Base-by-base conservation (phyloP, 805 yeast species). In the Nakazawaea laoshanensis region DNA sequence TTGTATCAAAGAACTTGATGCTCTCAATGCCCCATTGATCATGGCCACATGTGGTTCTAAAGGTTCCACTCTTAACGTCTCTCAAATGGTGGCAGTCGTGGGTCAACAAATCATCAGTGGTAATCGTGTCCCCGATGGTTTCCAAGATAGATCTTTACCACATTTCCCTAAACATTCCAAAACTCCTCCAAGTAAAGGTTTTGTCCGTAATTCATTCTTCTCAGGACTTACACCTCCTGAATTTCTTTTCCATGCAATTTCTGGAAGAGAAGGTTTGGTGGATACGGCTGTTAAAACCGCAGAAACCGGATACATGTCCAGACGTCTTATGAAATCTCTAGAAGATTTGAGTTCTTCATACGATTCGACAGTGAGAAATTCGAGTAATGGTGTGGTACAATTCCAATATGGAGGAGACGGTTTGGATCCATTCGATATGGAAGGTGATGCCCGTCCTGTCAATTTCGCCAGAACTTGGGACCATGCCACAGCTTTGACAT, bases 1-100 rank as follows among this genome's bases (percentile, higher is more conserved):
- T 40, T 94, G 98, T 67, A 89, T 94, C 50, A 74, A 69, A 35
- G 97, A 92, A 58, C 65, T 92, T 38, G 96, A 84, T 44, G 74
- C 80, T 33, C 72, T 86, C 32, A 92, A 92, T 53, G 95, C 98
- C 16, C 98, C 98, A 25, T 70, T 92, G 50, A 89, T 92, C 52
- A 92, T 92, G 99, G 96, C 99, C 9, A 85, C 95, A 2, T 92
- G 97, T 70, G 99, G 99, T 47, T 89, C 97, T 26, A 92, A 92
- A 58, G 99, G 99, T 59, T 92, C 97, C 24, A 87, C 96, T 0
- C 71, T 94, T 42, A 92, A 92, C 57, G 98, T 92, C 19, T 92
- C 98, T 10, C 99, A 92, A 65, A 92, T 92, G 99, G 97, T 92
- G 70, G 99, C 99, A 0, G 96, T 89, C 53, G 98, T 92, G 19